Evolutionary conservation across 306 rosid genomes (phyloP).

Genomic region (Acacia acuminata): DNA sequence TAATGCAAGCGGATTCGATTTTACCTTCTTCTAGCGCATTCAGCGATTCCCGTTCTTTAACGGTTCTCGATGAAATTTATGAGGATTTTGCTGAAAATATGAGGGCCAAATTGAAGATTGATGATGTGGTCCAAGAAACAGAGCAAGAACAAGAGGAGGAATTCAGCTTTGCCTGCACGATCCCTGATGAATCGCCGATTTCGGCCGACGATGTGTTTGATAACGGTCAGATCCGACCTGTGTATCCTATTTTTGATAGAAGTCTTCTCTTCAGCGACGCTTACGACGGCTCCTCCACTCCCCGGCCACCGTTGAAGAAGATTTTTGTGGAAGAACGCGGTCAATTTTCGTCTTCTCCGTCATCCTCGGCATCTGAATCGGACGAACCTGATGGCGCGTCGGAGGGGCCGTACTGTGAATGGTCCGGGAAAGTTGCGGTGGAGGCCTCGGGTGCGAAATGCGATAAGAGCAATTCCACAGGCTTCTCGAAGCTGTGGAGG

Average conservation of each 20-base stretch:
- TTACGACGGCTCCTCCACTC: constrained; percentile 2
- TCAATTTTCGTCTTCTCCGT: constrained; percentile 21
- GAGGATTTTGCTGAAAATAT: not conserved
- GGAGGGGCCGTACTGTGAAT: constrained; percentile 57
- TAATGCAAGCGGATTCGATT: not conserved
- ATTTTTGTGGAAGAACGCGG: constrained; percentile 41
- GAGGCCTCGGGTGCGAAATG: constrained; percentile 38
- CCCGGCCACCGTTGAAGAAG: constrained; percentile 51
- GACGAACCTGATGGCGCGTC: constrained; percentile 39
- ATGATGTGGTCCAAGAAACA: not conserved
- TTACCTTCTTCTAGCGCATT: not conserved
- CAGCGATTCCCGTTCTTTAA: not conserved
- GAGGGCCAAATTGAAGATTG: not conserved
- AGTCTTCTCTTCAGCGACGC: constrained; percentile 25
- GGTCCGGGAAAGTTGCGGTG: constrained; percentile 42
- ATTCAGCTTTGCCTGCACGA: constrained; percentile 49
- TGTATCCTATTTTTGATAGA: constrained; percentile 39
- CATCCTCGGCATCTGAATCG: constrained; percentile 19
- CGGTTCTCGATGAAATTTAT: not conserved
- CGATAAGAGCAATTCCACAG: constrained; percentile 65
- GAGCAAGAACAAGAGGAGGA: constrained; percentile 20
- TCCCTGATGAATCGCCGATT: constrained; percentile 42
- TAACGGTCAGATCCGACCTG: constrained; percentile 58
- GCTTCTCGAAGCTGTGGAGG: constrained; percentile 60
- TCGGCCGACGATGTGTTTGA: constrained; percentile 57